Evolutionary conservation across 805 yeast genomes (phyloP).

Genomic region (Spathaspora passalidarum): DNA sequence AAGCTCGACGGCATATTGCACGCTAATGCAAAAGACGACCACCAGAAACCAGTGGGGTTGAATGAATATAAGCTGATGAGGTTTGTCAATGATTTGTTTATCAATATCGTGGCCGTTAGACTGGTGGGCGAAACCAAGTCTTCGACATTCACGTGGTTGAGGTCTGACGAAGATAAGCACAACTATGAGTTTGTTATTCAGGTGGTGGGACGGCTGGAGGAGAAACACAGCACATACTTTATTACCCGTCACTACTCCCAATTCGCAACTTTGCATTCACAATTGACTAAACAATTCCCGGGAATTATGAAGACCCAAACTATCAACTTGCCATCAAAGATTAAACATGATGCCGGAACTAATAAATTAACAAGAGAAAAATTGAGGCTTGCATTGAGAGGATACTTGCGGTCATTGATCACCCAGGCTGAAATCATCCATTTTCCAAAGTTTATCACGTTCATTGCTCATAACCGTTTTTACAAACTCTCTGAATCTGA

Average conservation of each 20-base stretch:
- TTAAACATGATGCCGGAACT: constrained; percentile 34
- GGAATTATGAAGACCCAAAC: constrained; percentile 55
- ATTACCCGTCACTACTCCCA: constrained; percentile 66
- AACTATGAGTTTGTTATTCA: constrained; percentile 50
- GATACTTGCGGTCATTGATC: constrained; percentile 57
- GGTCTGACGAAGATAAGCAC: constrained; percentile 10
- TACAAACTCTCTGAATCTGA: constrained; percentile 40
- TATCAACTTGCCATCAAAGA: constrained; percentile 57
- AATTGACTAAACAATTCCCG: constrained; percentile 58
- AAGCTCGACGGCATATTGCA: constrained; percentile 26
- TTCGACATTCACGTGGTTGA: neutral
- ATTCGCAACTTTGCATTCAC: constrained; percentile 55
- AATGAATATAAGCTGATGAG: constrained; percentile 23
- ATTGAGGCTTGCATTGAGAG: constrained; percentile 72
- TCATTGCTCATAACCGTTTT: constrained; percentile 41
- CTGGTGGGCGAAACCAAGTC: constrained; percentile 7
- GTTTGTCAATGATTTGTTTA: constrained; percentile 53
- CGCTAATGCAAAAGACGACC: constrained; percentile 10
- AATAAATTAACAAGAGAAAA: constrained; percentile 62
- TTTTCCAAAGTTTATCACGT: constrained; percentile 49
- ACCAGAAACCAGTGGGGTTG: constrained; percentile 1
- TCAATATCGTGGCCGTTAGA: constrained; percentile 70
- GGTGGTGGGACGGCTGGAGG: constrained; percentile 20
- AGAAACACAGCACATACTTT: constrained; percentile 32
- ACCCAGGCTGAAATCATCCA: constrained; percentile 54